Percentiles rank a stretch among this genome's conserved stretches.
Evolutionary conservation across 2,329 filamentous ascomycete genomes (phyloP).

Genomic region (Hymenoscyphus scutula): DNA sequence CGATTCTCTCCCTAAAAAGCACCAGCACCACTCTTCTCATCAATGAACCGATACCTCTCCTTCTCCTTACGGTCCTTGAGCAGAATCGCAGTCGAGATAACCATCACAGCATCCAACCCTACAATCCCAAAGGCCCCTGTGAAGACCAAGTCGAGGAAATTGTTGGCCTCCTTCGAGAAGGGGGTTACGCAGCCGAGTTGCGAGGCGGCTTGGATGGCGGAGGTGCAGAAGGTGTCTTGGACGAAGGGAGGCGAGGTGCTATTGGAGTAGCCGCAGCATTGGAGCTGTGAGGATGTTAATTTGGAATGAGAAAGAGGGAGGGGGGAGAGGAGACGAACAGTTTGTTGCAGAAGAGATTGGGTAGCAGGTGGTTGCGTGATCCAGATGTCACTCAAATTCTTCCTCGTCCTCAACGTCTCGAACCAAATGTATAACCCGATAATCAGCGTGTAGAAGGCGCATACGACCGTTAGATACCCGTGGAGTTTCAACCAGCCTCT

Average conservation of each 20-base stretch:
- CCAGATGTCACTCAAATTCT: constrained; percentile 62
- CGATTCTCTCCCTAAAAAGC: constrained; percentile 49
- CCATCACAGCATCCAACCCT: constrained; percentile 64
- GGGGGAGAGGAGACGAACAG: constrained; percentile 46
- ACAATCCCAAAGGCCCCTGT: constrained; percentile 79
- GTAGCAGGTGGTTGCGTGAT: constrained; percentile 51
- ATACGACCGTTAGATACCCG: constrained; percentile 61
- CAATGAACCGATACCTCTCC: constrained; percentile 75
- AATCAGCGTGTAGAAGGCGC: constrained; percentile 61
- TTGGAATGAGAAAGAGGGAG: background rate
- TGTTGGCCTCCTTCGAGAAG: constrained; percentile 67
- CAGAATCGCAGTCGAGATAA: constrained; percentile 71
- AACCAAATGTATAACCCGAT: constrained; percentile 71
- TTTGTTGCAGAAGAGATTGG: constrained; percentile 69
- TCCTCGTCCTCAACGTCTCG: constrained; percentile 66
- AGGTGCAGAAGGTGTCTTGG: constrained; percentile 65
- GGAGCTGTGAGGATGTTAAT: constrained; percentile 52
- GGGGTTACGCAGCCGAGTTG: constrained; percentile 67
- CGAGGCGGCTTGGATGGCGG: constrained; percentile 66
- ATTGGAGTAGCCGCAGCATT: constrained; percentile 79
- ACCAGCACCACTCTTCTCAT: constrained; percentile 67
- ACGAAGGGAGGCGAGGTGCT: constrained; percentile 70
- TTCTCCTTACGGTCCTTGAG: constrained; percentile 79
- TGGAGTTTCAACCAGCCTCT: constrained; percentile 69
- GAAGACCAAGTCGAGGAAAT: constrained; percentile 72